Conservation (phyloP, 768 basidiomycete species). For the Russula emetica region DNA sequence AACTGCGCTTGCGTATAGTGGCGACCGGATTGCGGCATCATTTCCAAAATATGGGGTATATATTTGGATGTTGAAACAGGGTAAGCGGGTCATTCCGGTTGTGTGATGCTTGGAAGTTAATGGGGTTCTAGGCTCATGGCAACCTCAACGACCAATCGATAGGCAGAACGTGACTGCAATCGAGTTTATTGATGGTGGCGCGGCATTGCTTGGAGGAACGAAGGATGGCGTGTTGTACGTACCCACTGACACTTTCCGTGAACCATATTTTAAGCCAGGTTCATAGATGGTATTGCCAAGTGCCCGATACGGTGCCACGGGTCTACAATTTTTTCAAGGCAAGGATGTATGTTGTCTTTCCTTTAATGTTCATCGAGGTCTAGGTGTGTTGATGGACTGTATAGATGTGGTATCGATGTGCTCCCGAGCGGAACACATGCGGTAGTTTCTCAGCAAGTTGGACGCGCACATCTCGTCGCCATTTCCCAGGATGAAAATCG, state of each 20-base stretch:
- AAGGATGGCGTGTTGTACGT: conserved; percentile 64
- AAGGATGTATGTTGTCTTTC: conserved; percentile 47
- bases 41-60: conserved; percentile 26
- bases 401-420: conserved; percentile 53
- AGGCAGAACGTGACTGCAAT: conserved; percentile 62
- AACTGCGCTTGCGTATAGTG: conserved; percentile 25
- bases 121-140: conserved; percentile 51
- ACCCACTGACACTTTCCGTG: not conserved
- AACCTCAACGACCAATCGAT: conserved; percentile 56
- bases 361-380: too few species aligned
- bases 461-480: conserved; percentile 48
- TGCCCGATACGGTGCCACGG: conserved; percentile 61
- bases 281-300: conserved; percentile 60
- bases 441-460: conserved; percentile 50
- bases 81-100: conserved; percentile 35
- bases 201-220: conserved; percentile 63
- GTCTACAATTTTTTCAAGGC: conserved; percentile 56
- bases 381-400: conserved; percentile 21
- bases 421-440: conserved; percentile 47
- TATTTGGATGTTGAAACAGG: conserved; percentile 28
- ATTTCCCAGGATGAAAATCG: conserved; percentile 48
- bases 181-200: conserved; percentile 59
- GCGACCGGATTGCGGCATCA: conserved; percentile 27
- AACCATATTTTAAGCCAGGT: not conserved
- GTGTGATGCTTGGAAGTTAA: conserved; percentile 23